These are phyloP conservation scores for Camelina laxa DNA, from an alignment of 345 rosid species.

Conservation along the genomic window DNA sequence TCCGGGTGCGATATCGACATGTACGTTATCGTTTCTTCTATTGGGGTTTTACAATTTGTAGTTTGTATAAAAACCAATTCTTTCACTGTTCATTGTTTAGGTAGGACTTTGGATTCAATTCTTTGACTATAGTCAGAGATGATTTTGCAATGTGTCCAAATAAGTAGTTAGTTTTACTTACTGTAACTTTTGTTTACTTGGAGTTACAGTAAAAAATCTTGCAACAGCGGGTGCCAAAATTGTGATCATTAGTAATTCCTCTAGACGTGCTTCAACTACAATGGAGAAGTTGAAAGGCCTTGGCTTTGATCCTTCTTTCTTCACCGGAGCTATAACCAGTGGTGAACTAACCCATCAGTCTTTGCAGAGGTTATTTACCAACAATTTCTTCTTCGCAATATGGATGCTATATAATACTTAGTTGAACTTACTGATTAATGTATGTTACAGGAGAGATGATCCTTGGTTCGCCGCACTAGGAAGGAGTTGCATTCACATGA, in stretches of 20 bases:
- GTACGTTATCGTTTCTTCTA: conserved; percentile 54
- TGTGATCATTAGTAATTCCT: conserved; percentile 89
- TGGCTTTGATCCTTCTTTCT: conserved; percentile 93
- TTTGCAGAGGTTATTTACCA: conserved; percentile 61
- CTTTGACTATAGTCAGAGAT: neutral
- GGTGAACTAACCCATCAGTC: conserved; percentile 90
- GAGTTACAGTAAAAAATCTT: conserved; percentile 69
- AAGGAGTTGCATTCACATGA: conserved; percentile 86
- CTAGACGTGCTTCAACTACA: conserved; percentile 86
- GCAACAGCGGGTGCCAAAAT: conserved; percentile 76
- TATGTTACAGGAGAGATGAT: conserved; percentile 78
- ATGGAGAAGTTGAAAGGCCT: conserved; percentile 75
- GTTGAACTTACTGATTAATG: conserved; percentile 16
- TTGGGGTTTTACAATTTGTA: neutral
- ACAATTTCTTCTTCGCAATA: neutral
- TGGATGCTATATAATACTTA: conserved; percentile 15
- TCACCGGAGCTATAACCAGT: conserved; percentile 87
- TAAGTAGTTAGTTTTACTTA: conserved; percentile 30
- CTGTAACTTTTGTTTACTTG: neutral
- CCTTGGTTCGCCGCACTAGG: conserved; percentile 94
- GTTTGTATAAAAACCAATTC: neutral
- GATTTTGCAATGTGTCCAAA: conserved; percentile 8
- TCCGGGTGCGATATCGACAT: conserved; percentile 84
- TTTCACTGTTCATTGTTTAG: conserved; percentile 6
- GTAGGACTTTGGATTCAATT: neutral